phyloP scores from a whole-genome alignment of 495 filamentous ascomycete genomes.

The Trichodelitschia bisporula region DNA sequence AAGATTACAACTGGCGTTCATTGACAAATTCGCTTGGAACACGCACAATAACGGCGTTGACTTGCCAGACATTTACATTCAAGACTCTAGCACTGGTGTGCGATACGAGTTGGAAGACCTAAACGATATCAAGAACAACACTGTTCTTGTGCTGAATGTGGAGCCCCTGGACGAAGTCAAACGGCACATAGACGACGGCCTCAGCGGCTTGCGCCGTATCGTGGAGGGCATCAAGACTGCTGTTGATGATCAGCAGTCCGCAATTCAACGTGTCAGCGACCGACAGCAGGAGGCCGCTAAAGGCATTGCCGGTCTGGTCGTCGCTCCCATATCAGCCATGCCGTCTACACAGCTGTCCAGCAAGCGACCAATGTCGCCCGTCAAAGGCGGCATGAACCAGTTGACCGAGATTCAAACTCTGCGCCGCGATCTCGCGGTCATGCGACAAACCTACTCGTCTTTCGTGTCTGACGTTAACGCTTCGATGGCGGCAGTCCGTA shows the following conservation, averaged over 20 bases:
- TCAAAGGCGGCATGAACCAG: slow-evolving; percentile 17
- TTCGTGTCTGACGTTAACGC: slow-evolving; percentile 70
- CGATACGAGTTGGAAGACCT: slow-evolving; percentile 90
- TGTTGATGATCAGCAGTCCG: slow-evolving; percentile 52
- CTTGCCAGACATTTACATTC: slow-evolving; percentile 90
- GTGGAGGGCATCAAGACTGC: slow-evolving; percentile 61
- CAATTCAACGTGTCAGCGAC: slow-evolving; percentile 73
- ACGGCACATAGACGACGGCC: slow-evolving; percentile 77
- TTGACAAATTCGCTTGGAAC: slow-evolving; percentile 97
- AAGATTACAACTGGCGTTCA: slow-evolving; percentile 85
- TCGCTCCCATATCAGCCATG: slow-evolving; percentile 4
- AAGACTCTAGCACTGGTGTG: slow-evolving; percentile 82
- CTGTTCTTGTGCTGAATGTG: slow-evolving; percentile 80
- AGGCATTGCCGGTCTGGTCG: slow-evolving; percentile 52
- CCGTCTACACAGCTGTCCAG: slow-evolving; percentile 1
- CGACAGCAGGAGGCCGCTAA: slow-evolving; percentile 77
- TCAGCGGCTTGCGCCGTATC: slow-evolving; percentile 53
- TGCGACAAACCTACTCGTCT: slow-evolving; percentile 79
- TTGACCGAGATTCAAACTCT: slow-evolving; percentile 55
- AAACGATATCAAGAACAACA: slow-evolving; percentile 82
- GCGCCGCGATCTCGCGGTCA: slow-evolving; percentile 71
- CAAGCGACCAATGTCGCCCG: background rate
- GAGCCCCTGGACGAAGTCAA: slow-evolving; percentile 95
- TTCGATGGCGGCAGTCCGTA: slow-evolving; percentile 61
- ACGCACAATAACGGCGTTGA: slow-evolving; percentile 84